A percentile compares a stretch with the other conserved stretches of the same genome.
Conservation (phyloP, 139 green algal genomes). For the Pycnococcus provasolii region DNA sequence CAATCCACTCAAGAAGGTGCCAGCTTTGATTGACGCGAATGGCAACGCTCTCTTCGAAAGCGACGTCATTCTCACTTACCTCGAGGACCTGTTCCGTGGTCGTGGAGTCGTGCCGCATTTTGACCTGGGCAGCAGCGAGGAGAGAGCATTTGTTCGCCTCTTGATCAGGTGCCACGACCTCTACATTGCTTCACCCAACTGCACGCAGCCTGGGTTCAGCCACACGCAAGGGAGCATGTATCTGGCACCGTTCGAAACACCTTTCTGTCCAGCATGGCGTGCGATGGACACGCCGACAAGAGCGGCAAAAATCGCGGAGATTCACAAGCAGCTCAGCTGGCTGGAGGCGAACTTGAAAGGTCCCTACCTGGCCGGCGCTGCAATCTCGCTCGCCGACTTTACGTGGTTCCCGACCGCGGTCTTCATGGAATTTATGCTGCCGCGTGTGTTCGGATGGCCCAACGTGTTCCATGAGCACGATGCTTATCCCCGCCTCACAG, state of each 20-base stretch:
- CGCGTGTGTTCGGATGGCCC: neutral
- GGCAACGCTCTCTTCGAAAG: neutral
- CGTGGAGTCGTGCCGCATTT: neutral
- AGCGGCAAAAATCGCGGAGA: neutral
- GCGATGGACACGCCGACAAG: neutral
- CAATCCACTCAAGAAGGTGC: neutral
- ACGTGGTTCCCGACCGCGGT: neutral
- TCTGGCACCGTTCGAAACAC: neutral
- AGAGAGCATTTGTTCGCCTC: neutral
- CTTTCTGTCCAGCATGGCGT: neutral
- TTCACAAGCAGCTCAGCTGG: neutral
- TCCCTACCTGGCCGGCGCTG: neutral
- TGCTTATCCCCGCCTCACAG: neutral
- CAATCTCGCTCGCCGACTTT: neutral
- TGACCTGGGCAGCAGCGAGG: neutral
- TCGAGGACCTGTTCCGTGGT: neutral
- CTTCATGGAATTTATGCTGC: conserved; percentile 1
- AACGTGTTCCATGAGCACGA: neutral
- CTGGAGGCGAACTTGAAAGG: neutral
- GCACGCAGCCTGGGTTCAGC: neutral
- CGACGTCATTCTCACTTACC: neutral
- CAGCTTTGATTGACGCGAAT: neutral
- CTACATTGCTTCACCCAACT: neutral
- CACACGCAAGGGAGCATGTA: neutral
- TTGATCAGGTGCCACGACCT: neutral